phyloP scores from a whole-genome alignment of 352 stramenopile species.

The Phytophthora chlamydospora region DNA sequence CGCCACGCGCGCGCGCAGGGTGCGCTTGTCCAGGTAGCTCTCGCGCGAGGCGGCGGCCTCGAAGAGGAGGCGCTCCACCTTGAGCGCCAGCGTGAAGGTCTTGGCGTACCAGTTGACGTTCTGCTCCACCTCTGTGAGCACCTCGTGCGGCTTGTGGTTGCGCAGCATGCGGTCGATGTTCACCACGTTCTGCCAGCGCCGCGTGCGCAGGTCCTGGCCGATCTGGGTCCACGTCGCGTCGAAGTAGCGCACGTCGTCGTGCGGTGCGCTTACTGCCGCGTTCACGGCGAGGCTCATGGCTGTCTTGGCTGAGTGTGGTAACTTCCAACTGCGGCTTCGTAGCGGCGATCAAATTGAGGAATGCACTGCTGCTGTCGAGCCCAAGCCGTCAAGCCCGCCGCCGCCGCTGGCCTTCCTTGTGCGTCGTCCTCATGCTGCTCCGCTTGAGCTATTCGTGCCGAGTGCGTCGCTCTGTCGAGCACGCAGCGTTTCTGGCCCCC shows the following conservation, averaged over 20 bases:
- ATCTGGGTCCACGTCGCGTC: slow-evolving; percentile 30
- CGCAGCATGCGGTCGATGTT: slow-evolving; percentile 69
- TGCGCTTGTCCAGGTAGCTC: slow-evolving; percentile 68
- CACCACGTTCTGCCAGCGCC: slow-evolving; percentile 57
- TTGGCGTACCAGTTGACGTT: slow-evolving; percentile 72
- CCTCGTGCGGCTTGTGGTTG: slow-evolving; percentile 63
- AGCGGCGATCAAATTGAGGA: slow-evolving; percentile 4
- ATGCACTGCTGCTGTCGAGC: background rate
- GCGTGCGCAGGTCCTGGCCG: slow-evolving; percentile 39
- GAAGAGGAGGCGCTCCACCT: slow-evolving; percentile 76
- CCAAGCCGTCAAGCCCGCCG: no score
- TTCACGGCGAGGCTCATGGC: slow-evolving; percentile 19
- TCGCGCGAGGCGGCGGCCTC: slow-evolving; percentile 53
- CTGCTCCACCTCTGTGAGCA: slow-evolving; percentile 67
- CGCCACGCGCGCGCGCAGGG: slow-evolving; percentile 57
- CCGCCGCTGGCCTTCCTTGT: background rate
- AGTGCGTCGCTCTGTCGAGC: slow-evolving; percentile 5
- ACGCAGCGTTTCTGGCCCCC: slow-evolving; percentile 16
- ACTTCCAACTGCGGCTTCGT: background rate
- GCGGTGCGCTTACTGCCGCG: background rate
- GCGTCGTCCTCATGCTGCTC: background rate
- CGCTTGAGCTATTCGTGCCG: slow-evolving; percentile 20
- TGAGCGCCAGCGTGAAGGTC: slow-evolving; percentile 71
- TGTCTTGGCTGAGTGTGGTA: background rate
- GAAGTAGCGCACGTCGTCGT: slow-evolving; percentile 31